phyloP scores from a whole-genome alignment of 1,139 yeast genomes.

The Lodderomyces parapsilosis region DNA sequence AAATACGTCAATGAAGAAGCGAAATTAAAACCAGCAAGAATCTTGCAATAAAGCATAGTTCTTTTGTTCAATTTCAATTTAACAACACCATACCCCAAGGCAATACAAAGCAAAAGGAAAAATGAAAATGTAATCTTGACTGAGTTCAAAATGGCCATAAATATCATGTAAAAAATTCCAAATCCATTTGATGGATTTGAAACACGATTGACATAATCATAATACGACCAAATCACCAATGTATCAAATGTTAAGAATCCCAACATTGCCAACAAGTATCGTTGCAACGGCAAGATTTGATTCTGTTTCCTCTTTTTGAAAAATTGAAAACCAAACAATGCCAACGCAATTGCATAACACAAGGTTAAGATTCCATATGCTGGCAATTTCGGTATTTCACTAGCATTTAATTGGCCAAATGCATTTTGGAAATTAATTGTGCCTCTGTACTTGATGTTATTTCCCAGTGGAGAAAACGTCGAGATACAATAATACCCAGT shows the following conservation, averaged over 20 bases:
- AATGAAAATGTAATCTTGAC: slow-evolving; percentile 84
- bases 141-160: slow-evolving; percentile 77
- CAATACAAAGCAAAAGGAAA: slow-evolving; percentile 79
- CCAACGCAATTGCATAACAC: slow-evolving; percentile 77
- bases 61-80: slow-evolving; percentile 75
- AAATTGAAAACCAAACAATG: slow-evolving; percentile 82
- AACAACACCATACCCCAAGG: slow-evolving; percentile 94
- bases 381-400: slow-evolving; percentile 88
- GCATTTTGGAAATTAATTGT: slow-evolving; percentile 82
- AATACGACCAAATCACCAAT: slow-evolving; percentile 87
- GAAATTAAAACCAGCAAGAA: slow-evolving; percentile 74
- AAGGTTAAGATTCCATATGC: slow-evolving; percentile 85
- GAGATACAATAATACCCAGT: slow-evolving; percentile 95
- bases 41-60: slow-evolving; percentile 76
- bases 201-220: slow-evolving; percentile 72
- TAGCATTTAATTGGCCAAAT: slow-evolving; percentile 83
- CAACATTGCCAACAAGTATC: slow-evolving; percentile 83
- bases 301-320: slow-evolving; percentile 73
- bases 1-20: slow-evolving; percentile 66
- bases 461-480: slow-evolving; percentile 47
- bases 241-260: slow-evolving; percentile 83
- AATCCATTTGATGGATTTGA: slow-evolving; percentile 45
- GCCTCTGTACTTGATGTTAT: slow-evolving; percentile 53
- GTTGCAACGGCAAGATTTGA: slow-evolving; percentile 87
- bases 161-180: slow-evolving; percentile 69